Evolutionary conservation across 768 basidiomycete genomes (phyloP), one percentile per base, ranked within the genome.

Genomic region (Pholiota conissans): DNA sequence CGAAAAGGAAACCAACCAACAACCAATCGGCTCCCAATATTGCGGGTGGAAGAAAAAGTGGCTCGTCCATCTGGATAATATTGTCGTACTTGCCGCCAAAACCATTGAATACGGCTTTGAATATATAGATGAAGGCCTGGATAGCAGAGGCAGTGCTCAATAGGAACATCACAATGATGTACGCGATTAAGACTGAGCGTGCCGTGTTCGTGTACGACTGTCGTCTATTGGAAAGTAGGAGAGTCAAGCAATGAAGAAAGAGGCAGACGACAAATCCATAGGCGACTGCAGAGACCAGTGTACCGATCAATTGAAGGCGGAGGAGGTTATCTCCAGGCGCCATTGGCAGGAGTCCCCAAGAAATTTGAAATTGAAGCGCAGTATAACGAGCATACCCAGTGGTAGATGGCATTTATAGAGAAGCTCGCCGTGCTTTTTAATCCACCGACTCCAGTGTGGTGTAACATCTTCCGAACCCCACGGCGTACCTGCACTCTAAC

Each of bases 21-120:
- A 54, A 26, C 1, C 53, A 40, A 46, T 54, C 53, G 3, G 53
- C 53, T 9, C 53, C 53, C 28, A 28, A 54, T 20, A 54, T 45
- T 10, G 40, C 42, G 11, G 45, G 45, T 5, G 53, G 53, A 13
- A 54, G 42, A 13, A 42, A 45, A 16, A 54, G 24, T 1, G 53
- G 53, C n/a, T 46, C 42, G 11, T 54, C 46, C 9, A 45, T 4
- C 2, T 54, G 14, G 22, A 54, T 3, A 20, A 54, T 30, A 42
- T 46, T 29, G 1, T 27, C 11, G 5, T 22, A 34, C 3, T 6
- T n/a, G 20, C 20, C 18, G 5, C 5, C 29, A 1, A 30, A 6
- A 9, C 42, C 28, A 13, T 20, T 5, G 16, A n/a, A 18, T 18
- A 52, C 11, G 8, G 40, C 6, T 24, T 28, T 46, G 13, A n/a